Evolutionary conservation across 1,139 yeast genomes (phyloP).

Genomic region (Suhomyces guaymorum): DNA sequence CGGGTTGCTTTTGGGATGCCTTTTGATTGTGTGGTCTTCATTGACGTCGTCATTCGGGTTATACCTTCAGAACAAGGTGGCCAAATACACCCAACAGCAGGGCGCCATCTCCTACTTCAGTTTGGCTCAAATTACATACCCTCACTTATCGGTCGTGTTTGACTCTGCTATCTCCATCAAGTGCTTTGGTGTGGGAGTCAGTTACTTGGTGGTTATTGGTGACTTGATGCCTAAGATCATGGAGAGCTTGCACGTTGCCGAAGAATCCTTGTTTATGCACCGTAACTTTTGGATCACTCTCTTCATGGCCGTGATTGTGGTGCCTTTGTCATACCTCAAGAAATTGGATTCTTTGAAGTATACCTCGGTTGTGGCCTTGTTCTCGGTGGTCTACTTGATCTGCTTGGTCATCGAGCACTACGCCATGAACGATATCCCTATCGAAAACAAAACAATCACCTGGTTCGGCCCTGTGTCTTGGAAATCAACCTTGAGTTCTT

Average conservation of each 20-base stretch:
- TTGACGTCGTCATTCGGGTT: conserved; percentile 54
- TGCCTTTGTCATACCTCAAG: conserved; percentile 72
- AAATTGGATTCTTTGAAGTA: conserved; percentile 82
- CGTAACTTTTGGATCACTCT: conserved; percentile 72
- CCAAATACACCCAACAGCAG: conserved; percentile 50
- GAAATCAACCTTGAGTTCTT: conserved; percentile 46
- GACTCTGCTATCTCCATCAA: conserved; percentile 59
- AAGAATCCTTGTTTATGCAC: conserved; percentile 31
- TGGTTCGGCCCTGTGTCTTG: conserved; percentile 42
- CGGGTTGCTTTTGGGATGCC: conserved; percentile 50
- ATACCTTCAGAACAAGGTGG: conserved; percentile 51
- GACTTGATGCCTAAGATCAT: conserved; percentile 83
- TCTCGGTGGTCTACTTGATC: conserved; percentile 77
- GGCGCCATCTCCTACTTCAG: conserved; percentile 55
- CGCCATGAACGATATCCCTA: conserved; percentile 38
- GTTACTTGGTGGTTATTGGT: conserved; percentile 85
- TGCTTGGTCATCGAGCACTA: conserved; percentile 71
- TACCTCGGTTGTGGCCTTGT: conserved; percentile 80
- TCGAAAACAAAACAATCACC: conserved; percentile 24
- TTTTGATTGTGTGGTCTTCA: conserved; percentile 49
- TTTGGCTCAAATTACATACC: conserved; percentile 55
- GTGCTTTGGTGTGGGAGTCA: conserved; percentile 89
- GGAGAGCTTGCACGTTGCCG: conserved; percentile 38
- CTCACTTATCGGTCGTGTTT: conserved; percentile 42
- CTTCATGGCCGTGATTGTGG: conserved; percentile 58